Evolutionary conservation across 2,329 filamentous ascomycete genomes (phyloP).

Genomic region (Penicillium sp.): DNA sequence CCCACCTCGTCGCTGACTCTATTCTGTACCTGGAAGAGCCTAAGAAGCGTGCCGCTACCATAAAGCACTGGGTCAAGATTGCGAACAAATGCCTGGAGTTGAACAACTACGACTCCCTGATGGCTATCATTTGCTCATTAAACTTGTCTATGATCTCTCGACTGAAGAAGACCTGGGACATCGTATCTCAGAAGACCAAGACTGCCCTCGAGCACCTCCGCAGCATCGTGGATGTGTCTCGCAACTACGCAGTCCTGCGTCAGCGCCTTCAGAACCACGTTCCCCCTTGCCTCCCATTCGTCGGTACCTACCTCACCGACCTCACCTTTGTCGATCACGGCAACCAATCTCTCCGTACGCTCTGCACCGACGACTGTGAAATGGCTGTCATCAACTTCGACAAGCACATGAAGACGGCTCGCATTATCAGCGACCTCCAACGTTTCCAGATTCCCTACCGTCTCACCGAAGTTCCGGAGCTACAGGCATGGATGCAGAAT

Average conservation of each 20-base stretch:
- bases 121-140: conserved; percentile 93
- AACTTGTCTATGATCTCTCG: conserved; percentile 90
- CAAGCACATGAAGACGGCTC: conserved; percentile 91
- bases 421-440: conserved; percentile 93
- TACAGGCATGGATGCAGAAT: conserved; percentile 88
- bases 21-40: conserved; percentile 85
- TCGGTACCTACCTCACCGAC: conserved; percentile 95
- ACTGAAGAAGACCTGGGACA: conserved; percentile 87
- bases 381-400: conserved; percentile 94
- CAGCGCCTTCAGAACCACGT: conserved; percentile 80
- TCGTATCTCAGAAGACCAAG: conserved; percentile 80
- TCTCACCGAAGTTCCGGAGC: conserved; percentile 75
- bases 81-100: conserved; percentile 81
- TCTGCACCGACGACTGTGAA: conserved; percentile 63
- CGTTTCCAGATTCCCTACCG: conserved; percentile 93
- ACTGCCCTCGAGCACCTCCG: conserved; percentile 75
- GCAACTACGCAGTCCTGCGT: conserved; percentile 86
- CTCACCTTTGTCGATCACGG: conserved; percentile 94
- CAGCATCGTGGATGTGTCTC: conserved; percentile 80
- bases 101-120: conserved; percentile 93
- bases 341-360: conserved; percentile 79
- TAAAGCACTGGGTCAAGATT: conserved; percentile 99
- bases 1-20: conserved; percentile 88
- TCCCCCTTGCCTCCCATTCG: conserved; percentile 88
- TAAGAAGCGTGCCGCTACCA: conserved; percentile 84